These are phyloP conservation scores for Talinum fruticosum DNA, from an alignment of 148 eudicot genomes.

Conservation along the genomic window DNA sequence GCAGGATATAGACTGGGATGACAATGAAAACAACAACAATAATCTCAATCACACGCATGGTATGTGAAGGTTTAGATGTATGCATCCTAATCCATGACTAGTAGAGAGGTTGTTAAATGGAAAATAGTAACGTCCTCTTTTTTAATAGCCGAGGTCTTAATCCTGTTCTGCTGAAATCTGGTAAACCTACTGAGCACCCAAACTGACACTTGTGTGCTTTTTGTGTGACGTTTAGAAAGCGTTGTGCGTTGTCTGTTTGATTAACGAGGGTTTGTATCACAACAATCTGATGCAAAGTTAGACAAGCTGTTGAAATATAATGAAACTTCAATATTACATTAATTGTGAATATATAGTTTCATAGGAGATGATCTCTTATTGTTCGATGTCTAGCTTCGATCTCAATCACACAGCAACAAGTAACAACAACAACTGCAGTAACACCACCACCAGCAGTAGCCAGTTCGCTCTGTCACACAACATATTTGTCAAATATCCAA, in stretches of 20 bases:
- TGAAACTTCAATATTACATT: constrained; percentile 7
- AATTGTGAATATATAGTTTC: neutral
- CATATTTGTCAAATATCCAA: constrained; percentile 11
- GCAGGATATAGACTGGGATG: no score
- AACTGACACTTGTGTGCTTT: neutral
- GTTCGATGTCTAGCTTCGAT: constrained; percentile 19
- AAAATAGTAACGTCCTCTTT: neutral
- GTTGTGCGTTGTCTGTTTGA: neutral
- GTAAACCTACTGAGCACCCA: neutral
- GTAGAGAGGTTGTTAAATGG: neutral
- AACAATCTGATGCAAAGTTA: neutral
- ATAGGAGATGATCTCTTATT: constrained; percentile 32
- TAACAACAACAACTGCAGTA: neutral
- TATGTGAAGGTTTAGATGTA: no score
- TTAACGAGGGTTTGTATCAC: neutral
- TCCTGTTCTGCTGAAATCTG: neutral
- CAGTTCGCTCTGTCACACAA: neutral
- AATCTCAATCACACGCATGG: neutral
- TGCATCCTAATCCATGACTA: neutral
- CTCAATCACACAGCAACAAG: constrained; percentile 11
- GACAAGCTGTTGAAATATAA: neutral
- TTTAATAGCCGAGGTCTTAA: neutral
- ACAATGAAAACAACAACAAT: neutral
- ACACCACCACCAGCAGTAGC: neutral
- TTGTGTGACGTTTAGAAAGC: neutral